Base-by-base conservation (phyloP, 148 eudicot genomes). In the Drosera capensis region DNA sequence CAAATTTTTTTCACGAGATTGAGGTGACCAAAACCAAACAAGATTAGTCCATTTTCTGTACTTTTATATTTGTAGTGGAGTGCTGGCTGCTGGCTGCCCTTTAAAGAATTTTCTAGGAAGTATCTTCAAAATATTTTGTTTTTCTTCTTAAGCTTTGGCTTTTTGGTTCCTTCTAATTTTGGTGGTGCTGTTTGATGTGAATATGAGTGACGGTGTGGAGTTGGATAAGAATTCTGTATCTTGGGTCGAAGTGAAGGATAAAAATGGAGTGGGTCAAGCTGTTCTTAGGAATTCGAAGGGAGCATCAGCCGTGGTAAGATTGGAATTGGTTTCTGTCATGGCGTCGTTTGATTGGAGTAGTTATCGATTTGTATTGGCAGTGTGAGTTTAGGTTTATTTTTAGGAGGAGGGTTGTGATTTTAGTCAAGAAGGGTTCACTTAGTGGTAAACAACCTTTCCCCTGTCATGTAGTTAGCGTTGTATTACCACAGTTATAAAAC, bases 121-220 rank as follows among this genome's bases (percentile, higher is more conserved):
- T 3, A 3, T 34, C 38, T 11, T 34, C n/a, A n/a, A n/a, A n/a
- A n/a, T n/a, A n/a, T 34, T 34, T 34, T 4, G n/a, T 9, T 34
- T 34, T 3, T 34, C 5, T 34, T 13, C 38, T 34, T 5, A 11
- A 2, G 9, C n/a, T 34, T 13, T 34, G n/a, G n/a, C 13, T 34
- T 13, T 9, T 5, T 34, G 38, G n/a, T 13, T 4, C n/a, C 9
- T 34, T 34, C 14, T 34, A 53, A 29, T 55, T 39, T 46, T 60
- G 20, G 51, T 40, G 6, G 41, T 48, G 45, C 25, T 42, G 13
- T 34, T 34, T 55, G 54, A 69, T 54, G 81, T 86, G 95, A 65
- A 68, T 62, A 70, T 63, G 28, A 62, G 62, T 59, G 68, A 55
- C 22, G 70, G 57, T 49, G 58, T 45, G 46, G 50, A 15, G 26